Evolutionary conservation across 306 rosid species (phyloP), one percentile per base, ranked within the genome.

Genomic region (Prunus kanzakura): DNA sequence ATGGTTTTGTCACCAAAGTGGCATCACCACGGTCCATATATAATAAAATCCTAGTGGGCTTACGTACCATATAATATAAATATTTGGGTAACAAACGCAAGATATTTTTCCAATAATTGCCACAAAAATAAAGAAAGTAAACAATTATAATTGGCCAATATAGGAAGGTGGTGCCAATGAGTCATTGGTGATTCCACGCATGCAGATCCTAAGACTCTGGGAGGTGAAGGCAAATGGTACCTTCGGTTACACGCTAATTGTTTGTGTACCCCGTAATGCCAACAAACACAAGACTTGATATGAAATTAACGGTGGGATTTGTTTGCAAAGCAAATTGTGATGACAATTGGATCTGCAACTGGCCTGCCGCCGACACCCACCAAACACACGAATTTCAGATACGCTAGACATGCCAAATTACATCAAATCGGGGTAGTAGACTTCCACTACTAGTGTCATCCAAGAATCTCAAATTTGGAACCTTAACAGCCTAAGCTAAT

Each of bases 1-100:
- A 23, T 29, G 76, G 25, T 27, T 10, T 22, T 77, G 76, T 67
- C 57, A 69, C 80, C 75, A 19, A 70, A 57, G 64, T 74, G 80
- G 67, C 64, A 45, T 63, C 77, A 64, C 23, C 72, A 80, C n/a
- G 65, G 47, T n/a, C 41, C 1, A 2, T 12, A 27, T 22, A 64
- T 49, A 49, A 43, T 38, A 38, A 38, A 38, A 38, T 38, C 43
- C 52, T 49, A 49, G 52, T 49, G 52, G 52, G 52, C 52, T 49
- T 49, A 49, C 52, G 6, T 14, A 38, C 43, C 43, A 38, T 38
- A 38, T 38, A 38, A 27, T 22, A 54, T 49, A 49, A 29, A 54
- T 32, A 14, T 64, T 38, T 11, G 19, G 43, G 43, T 38, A 38
- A 60, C 65, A 60, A 60, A 25, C 8, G 18, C 38, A 1, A 25